Evolutionary conservation across 148 eudicot species (phyloP), one percentile per base, ranked within the genome.

Genomic region (Vaccinium myrtillus): DNA sequence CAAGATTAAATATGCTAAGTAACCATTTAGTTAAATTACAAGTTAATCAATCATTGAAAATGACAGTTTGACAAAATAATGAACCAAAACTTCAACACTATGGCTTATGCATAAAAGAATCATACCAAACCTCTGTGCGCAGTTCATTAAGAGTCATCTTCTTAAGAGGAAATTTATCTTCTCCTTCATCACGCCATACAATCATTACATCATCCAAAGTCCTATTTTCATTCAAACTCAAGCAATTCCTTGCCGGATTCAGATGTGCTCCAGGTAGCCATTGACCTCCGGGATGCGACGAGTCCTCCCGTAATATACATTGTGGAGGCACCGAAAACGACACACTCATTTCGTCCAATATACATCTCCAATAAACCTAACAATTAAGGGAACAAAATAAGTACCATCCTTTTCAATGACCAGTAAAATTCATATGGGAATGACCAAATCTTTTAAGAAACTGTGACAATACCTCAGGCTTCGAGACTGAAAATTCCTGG

Each of bases 161-260:
- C 39, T 87, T 90, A 59, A 94, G 77, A 51, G 94, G 96, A 83
- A 87, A 32, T 73, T 91, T 86, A 82, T 95, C 93, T 83, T 93
- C 92, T 87, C 92, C 98, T 89, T 97, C 98, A 88, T 95, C 87
- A 39, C 94, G 92, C 98, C 98, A 95, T 85, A 93, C 85, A 82
- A 97, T 84, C 79, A 91, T 92, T 84, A 89, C 82, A 87, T 92
- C 94, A 81, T 91, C 94, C 82, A 86, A 86, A 81, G 87, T 88
- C 84, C 95, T 93, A 84, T 87, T 87, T 19, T 84, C 86, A 83
- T 87, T 92, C 77, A 89, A 80, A 85, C 86, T 87, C 90, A 97
- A 88, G 86, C 98, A 94, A 86, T 84, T 91, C 75, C 89, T 89
- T 78, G 96, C 98, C 14, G 96, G 98, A 88, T 97, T 97, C 21